Conservation (phyloP, 805 yeast species). For the Yarrowia sp. region DNA sequence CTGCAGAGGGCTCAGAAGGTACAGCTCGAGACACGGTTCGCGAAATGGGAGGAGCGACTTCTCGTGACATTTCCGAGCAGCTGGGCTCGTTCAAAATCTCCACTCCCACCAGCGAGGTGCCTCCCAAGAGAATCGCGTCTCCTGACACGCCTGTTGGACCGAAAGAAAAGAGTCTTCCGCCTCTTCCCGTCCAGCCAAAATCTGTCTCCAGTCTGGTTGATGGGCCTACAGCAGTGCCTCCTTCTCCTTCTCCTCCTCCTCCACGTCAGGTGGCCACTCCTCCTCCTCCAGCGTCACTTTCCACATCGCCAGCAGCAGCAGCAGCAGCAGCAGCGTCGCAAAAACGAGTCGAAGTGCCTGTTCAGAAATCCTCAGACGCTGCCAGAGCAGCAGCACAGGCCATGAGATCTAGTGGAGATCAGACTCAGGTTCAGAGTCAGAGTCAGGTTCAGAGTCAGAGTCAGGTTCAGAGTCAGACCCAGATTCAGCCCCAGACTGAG, state of each 20-base stretch:
- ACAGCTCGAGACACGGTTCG: background rate
- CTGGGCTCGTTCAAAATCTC: constrained; percentile 2
- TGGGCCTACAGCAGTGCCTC: background rate
- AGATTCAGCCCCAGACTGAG: background rate
- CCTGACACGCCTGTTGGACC: too few relatives aligned
- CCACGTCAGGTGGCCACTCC: too few relatives aligned
- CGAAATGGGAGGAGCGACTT: background rate
- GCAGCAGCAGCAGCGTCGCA: background rate
- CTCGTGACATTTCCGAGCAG: background rate
- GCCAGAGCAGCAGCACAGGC: background rate
- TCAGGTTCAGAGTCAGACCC: too few relatives aligned
- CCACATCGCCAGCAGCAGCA: background rate
- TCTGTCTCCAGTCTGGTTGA: background rate
- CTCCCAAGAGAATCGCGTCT: background rate
- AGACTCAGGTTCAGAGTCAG: too few relatives aligned
- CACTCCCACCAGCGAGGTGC: background rate
- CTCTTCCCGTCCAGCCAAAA: background rate
- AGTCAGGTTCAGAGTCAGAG: too few relatives aligned
- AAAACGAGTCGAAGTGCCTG: background rate
- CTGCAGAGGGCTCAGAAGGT: background rate
- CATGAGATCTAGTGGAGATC: background rate
- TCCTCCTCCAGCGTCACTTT: too few relatives aligned
- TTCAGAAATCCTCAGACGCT: background rate
- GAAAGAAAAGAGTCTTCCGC: background rate
- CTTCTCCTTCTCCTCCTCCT: too few relatives aligned